These are phyloP conservation scores for Kazachstania viticola DNA, from an alignment of 805 yeast genomes.

Conservation along the genomic window DNA sequence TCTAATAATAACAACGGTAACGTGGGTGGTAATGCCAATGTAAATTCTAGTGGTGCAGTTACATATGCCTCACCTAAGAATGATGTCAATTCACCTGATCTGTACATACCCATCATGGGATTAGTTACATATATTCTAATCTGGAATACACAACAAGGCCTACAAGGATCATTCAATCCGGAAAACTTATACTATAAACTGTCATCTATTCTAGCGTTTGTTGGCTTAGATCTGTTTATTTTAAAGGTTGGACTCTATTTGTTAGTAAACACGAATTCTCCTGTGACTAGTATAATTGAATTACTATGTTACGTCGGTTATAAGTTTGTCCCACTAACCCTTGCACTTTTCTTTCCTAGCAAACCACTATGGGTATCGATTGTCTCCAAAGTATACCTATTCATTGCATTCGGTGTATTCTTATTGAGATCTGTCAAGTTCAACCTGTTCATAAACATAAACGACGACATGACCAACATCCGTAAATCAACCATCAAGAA, in stretches of 20 bases:
- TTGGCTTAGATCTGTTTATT: conserved; percentile 61
- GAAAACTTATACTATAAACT: conserved; percentile 80
- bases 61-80: conserved; percentile 54
- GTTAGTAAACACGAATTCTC: conserved; percentile 28
- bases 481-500: conserved; percentile 61
- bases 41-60: conserved; percentile 5
- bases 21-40: too few relatives aligned
- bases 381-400: conserved; percentile 38
- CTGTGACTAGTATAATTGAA: conserved; percentile 54
- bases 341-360: conserved; percentile 43
- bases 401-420: conserved; percentile 51
- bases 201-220: conserved; percentile 75
- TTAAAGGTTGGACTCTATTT: conserved; percentile 77
- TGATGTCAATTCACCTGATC: conserved; percentile 90
- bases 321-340: conserved; percentile 73
- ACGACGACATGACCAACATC: conserved; percentile 33
- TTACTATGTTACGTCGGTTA: conserved; percentile 84
- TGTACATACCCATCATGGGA: conserved; percentile 92
- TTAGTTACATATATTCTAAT: conserved; percentile 75
- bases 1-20: conserved; percentile 4
- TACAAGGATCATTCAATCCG: conserved; percentile 86
- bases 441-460: conserved; percentile 36
- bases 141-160: conserved; percentile 76
- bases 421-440: conserved; percentile 45
- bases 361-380: conserved; percentile 30